Conservation (phyloP, 2,329 filamentous ascomycete species). For the Moelleriella libera region DNA sequence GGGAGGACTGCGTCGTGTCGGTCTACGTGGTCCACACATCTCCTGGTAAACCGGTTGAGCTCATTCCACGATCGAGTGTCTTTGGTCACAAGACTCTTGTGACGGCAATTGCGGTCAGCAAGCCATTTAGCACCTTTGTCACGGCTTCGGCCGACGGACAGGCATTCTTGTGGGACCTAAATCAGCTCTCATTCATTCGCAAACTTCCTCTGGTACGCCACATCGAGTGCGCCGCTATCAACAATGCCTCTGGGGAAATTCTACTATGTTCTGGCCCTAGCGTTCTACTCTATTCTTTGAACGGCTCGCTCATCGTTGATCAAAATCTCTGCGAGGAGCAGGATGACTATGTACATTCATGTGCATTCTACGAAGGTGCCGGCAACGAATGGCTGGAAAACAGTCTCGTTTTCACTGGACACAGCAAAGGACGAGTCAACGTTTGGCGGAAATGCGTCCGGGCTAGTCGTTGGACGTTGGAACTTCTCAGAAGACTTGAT, state of each 20-base stretch:
- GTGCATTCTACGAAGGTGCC: constrained; percentile 84
- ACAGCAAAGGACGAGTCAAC: constrained; percentile 71
- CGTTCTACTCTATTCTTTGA: constrained; percentile 72
- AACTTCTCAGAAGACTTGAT: constrained; percentile 68
- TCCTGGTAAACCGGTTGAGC: constrained; percentile 56
- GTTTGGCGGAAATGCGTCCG: constrained; percentile 48
- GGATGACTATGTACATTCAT: constrained; percentile 67
- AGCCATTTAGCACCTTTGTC: constrained; percentile 77
- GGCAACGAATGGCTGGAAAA: constrained; percentile 87
- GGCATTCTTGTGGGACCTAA: constrained; percentile 87
- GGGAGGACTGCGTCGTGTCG: constrained; percentile 81
- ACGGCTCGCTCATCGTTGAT: constrained; percentile 69
- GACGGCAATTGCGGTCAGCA: constrained; percentile 68
- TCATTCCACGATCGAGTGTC: constrained; percentile 64
- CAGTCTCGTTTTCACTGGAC: constrained; percentile 78
- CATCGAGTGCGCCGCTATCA: constrained; percentile 67
- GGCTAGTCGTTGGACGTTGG: constrained; percentile 56
- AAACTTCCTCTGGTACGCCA: constrained; percentile 46
- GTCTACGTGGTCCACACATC: constrained; percentile 60
- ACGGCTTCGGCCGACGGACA: constrained; percentile 72
- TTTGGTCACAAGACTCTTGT: constrained; percentile 86
- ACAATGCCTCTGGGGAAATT: constrained; percentile 83
- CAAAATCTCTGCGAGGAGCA: constrained; percentile 59
- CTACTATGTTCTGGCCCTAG: constrained; percentile 66
- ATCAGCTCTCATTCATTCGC: constrained; percentile 74